Evolutionary conservation across 2,329 filamentous ascomycete genomes (phyloP).

Genomic region (Xylaria sp.): DNA sequence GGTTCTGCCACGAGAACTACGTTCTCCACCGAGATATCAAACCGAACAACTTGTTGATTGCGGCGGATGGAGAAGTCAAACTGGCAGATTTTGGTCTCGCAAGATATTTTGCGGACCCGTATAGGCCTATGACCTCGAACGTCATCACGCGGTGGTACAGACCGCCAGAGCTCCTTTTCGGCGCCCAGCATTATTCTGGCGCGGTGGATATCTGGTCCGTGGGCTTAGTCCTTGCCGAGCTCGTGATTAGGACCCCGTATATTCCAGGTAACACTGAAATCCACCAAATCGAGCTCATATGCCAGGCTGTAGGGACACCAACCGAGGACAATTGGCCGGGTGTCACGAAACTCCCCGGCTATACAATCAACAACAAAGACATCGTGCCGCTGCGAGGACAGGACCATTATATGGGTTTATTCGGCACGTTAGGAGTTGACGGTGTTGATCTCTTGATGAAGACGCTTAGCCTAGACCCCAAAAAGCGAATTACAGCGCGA

Average conservation of each 20-base stretch:
- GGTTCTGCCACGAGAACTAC: constrained; percentile 96
- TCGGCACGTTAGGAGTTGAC: constrained; percentile 78
- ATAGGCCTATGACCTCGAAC: constrained; percentile 86
- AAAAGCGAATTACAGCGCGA: constrained; percentile 76
- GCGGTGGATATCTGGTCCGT: constrained; percentile 95
- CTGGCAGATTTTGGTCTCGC: constrained; percentile 98
- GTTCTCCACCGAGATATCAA: constrained; percentile 98
- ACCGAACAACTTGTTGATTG: constrained; percentile 96
- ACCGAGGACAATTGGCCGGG: constrained; percentile 96
- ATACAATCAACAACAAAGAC: constrained; percentile 71
- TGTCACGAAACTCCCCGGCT: constrained; percentile 79
- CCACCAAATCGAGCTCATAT: constrained; percentile 84
- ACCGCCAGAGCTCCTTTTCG: constrained; percentile 91
- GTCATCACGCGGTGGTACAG: constrained; percentile 98
- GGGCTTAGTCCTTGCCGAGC: constrained; percentile 89
- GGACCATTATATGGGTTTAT: constrained; percentile 76
- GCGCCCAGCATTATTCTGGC: constrained; percentile 85
- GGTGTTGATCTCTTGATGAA: constrained; percentile 88
- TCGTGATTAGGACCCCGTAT: constrained; percentile 82
- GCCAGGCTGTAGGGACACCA: constrained; percentile 84
- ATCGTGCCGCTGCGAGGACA: constrained; percentile 65
- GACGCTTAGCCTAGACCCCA: constrained; percentile 86
- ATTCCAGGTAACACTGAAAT: constrained; percentile 85
- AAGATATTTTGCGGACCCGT: constrained; percentile 85
- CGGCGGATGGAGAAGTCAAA: constrained; percentile 90